Evolutionary conservation across 179 eudicot species (phyloP), one percentile per base, ranked within the genome.

Genomic region (Silene coronaria): DNA sequence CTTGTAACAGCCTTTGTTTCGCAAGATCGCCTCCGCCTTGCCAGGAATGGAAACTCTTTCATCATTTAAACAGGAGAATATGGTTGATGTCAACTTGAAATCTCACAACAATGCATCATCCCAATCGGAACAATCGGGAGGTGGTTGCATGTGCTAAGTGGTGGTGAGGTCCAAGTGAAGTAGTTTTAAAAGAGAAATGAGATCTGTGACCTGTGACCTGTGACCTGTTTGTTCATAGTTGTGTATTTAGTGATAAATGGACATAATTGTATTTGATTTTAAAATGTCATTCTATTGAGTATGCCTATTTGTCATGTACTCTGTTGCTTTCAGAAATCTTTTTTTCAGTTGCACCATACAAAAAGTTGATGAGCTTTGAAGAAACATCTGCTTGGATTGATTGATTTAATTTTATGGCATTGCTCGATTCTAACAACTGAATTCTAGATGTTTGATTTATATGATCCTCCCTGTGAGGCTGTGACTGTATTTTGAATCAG

Each of bases 11-110:
- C 91, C 93, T 63, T 82, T 92, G 48, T 92, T 92, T 71, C 91
- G 97, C 27, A 92, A 90, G 84, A 90, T 92, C 6, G 97, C 97
- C n/a, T 85, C 96, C 23, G 89, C 96, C 21, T 86, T 92, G 80
- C 97, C 97, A 23, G 96, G 96, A 65, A 89, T 90, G 96, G 96
- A 92, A 78, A 84, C 91, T 48, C 88, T 91, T n/a, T 87, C 96
- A 32, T 86, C 93, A 46, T 85, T 96, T 2, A 89, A 85, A 74
- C 90, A 91, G 75, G 97, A 92, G 22, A 96, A 92, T 80, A 91
- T 92, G 97, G 96, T 91, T 62, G 97, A 91, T 46, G 96, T 91
- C 79, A 91, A 91, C 72, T 81, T 90, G 79, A 92, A 91, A 77
- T 84, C 96, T 7, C 79, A 86, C 4, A 64, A 76, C 63, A 87